Percentiles rank a stretch among this genome's conserved stretches.
phyloP scores from a whole-genome alignment of 495 filamentous ascomycete species.

The Penicillium egyptiacum region DNA sequence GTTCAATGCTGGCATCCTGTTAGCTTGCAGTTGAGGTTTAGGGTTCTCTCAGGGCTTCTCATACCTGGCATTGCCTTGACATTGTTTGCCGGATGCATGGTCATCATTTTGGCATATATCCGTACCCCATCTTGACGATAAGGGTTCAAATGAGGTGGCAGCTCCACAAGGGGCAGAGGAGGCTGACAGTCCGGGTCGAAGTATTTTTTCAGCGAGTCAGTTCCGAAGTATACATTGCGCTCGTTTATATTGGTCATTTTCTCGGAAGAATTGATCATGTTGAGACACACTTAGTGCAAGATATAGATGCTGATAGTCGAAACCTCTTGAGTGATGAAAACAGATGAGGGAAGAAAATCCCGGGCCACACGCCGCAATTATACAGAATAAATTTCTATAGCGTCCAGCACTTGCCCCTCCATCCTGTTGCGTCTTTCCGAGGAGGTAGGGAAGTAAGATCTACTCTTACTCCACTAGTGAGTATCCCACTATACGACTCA shows the following conservation, averaged over 20 bases:
- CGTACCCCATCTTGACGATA: conserved; percentile 56
- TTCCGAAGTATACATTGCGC: conserved; percentile 57
- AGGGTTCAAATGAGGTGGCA: conserved; percentile 57
- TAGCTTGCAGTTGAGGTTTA: not conserved
- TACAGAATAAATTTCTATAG: conserved; percentile 11
- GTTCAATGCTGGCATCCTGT: conserved; percentile 47
- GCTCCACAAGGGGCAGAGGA: conserved; percentile 59
- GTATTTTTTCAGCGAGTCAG: conserved; percentile 54
- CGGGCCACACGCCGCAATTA: conserved; percentile 11
- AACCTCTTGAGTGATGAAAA: not conserved
- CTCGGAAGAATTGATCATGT: conserved; percentile 1
- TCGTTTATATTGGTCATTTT: conserved; percentile 44
- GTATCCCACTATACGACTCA: not conserved
- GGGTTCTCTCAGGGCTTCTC: conserved; percentile 1
- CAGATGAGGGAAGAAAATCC: not conserved
- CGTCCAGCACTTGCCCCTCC: conserved; percentile 1
- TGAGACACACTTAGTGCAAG: not conserved
- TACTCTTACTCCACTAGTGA: not conserved
- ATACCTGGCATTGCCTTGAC: conserved; percentile 63
- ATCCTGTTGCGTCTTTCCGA: conserved; percentile 10
- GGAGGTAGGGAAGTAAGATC: conserved; percentile 13
- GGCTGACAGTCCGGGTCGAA: conserved; percentile 58
- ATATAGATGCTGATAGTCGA: not conserved
- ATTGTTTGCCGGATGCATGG: conserved; percentile 60
- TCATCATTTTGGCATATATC: conserved; percentile 66